Evolutionary conservation across 1,284 basidiomycete genomes (phyloP), one percentile per base, ranked within the genome.

Genomic region (Sporisorium scitamineum): DNA sequence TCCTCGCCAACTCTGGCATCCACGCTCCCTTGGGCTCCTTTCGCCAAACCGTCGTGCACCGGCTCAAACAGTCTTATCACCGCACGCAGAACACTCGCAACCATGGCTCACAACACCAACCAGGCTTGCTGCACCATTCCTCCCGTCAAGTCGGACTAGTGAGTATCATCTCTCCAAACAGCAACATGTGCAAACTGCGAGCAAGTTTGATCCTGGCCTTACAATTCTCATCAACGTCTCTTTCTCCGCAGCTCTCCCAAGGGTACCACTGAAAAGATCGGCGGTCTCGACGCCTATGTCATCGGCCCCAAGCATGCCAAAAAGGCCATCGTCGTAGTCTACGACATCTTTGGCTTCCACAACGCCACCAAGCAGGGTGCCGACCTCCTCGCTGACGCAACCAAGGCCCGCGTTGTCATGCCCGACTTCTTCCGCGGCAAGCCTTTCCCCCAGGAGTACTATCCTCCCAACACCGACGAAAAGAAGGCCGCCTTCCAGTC

Each of bases 301-400:
- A 64, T 70, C 24, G 76, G 79, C 1, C 88, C 89, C 10, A 86
- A 87, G 68, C 85, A 84, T 22, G 87, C 87, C 55, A 86, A 88
- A 50, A 87, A 88, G 58, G 89, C 89, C 10, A 86, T 91, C 45
- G 85, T 91, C 54, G 89, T 88, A 65, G 88, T 91, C 50, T 91
- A 88, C 76, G 90, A 91, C 80, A 90, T 91, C 77, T 91, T 91
- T 74, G 90, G 90, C 87, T 90, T 78, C 79, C 80, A 78, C 62
- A 86, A 87, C 34, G 87, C 88, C 76, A 87, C 87, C 60, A 76
- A 87, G 61, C 88, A 88, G 76, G 87, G 87, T 79, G 80, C 76
- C 34, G 90, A 91, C 81, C 88, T 90, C 54, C 87, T 91, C 60
- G 89, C 90, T 10, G 79, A 81, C 6, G 61, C 76, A n/a, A 75